Evolutionary conservation across 2,329 filamentous ascomycete species (phyloP).

Genomic region (Escovopsis sp.): DNA sequence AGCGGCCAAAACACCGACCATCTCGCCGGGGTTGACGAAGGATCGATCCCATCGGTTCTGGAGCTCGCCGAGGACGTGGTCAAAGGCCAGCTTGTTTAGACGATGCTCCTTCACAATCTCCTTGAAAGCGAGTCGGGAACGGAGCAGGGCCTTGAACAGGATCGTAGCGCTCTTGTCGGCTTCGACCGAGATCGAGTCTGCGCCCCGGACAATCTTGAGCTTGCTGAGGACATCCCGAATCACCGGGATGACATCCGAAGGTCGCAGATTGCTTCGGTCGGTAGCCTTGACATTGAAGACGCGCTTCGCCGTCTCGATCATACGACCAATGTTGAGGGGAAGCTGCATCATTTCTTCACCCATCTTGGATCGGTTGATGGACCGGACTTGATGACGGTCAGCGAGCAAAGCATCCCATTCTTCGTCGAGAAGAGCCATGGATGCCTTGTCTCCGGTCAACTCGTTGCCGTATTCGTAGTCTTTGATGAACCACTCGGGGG

Average conservation of each 20-base stretch:
- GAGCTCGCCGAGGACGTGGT: conserved; percentile 81
- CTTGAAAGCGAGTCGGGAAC: conserved; percentile 85
- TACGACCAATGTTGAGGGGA: conserved; percentile 78
- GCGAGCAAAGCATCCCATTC: conserved; percentile 67
- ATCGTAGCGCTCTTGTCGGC: conserved; percentile 80
- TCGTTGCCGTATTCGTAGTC: conserved; percentile 65
- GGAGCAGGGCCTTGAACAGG: conserved; percentile 81
- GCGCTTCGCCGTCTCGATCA: conserved; percentile 79
- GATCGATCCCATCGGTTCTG: conserved; percentile 78
- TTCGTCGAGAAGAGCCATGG: conserved; percentile 73
- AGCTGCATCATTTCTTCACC: conserved; percentile 80
- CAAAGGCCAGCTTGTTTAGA: conserved; percentile 80
- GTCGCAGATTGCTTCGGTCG: conserved; percentile 77
- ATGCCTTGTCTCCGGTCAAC: conserved; percentile 72
- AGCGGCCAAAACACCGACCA: conserved; percentile 94
- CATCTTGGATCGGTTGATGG: conserved; percentile 50
- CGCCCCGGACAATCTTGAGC: conserved; percentile 74
- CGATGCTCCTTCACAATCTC: conserved; percentile 74
- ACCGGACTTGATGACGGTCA: conserved; percentile 64
- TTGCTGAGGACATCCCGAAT: conserved; percentile 61
- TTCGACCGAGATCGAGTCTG: conserved; percentile 68
- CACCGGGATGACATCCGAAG: conserved; percentile 69
- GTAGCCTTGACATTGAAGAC: conserved; percentile 82
- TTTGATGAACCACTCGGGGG: conserved; percentile 45
- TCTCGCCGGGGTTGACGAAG: conserved; percentile 84